Percentiles rank a stretch among this genome's conserved stretches.
phyloP scores from a whole-genome alignment of 208 protist species.

The Trypanosoma theileri region DNA sequence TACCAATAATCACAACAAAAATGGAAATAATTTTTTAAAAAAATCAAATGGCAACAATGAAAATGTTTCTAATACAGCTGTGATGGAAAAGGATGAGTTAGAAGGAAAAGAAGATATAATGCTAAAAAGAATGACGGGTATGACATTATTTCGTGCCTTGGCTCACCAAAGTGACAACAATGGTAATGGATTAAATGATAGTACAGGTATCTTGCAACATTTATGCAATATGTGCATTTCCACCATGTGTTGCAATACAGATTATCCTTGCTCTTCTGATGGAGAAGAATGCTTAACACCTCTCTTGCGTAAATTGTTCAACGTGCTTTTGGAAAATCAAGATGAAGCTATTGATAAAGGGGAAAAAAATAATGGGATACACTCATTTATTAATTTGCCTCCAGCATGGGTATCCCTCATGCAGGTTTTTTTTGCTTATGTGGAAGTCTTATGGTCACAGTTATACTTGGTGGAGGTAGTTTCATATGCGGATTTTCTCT shows the following conservation, averaged over 20 bases:
- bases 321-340: conserved; percentile 7
- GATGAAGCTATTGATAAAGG: background rate
- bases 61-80: background rate
- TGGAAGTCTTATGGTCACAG: conserved; percentile 35
- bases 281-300: background rate
- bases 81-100: background rate
- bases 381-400: background rate
- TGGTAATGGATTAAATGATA: background rate
- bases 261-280: background rate
- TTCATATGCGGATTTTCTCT: conserved; percentile 21
- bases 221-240: background rate
- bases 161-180: background rate
- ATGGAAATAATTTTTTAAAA: no score
- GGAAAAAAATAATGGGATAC: background rate
- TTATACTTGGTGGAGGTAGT: conserved; percentile 28
- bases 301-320: conserved; percentile 12
- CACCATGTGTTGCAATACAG: background rate
- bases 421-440: conserved; percentile 29
- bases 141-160: background rate
- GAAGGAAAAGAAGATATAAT: background rate
- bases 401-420: conserved; percentile 11
- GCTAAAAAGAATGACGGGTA: background rate
- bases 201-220: background rate
- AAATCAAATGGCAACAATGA: no score
- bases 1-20: no score